Percentiles rank a stretch among this genome's conserved stretches.
These are phyloP conservation scores for Schizothecium vesticola DNA, from an alignment of 495 filamentous ascomycete species.

Conservation along the genomic window DNA sequence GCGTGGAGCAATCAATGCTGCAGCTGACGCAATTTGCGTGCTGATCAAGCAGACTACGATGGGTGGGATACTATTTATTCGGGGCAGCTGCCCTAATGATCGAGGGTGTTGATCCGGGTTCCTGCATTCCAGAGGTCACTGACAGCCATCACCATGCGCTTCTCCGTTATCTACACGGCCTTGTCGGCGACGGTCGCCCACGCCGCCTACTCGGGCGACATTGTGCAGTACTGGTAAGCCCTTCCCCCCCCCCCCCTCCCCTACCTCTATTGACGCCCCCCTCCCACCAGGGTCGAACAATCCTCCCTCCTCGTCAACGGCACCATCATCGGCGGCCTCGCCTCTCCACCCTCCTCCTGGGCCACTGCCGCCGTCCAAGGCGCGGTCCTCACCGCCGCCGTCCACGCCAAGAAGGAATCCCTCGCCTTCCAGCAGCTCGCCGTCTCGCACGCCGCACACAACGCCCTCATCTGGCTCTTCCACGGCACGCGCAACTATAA, in stretches of 20 bases:
- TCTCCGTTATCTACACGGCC: conserved; percentile 9
- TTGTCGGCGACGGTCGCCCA: conserved; percentile 13
- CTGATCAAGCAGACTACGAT: neutral
- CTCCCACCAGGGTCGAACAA: conserved; percentile 23
- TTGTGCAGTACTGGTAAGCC: conserved; percentile 34
- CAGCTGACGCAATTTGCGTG: conserved; percentile 7
- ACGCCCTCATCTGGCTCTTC: conserved; percentile 31
- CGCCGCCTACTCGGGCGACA: conserved; percentile 31
- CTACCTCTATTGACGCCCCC: neutral
- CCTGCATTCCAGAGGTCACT: conserved; percentile 4
- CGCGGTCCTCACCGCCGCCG: conserved; percentile 31
- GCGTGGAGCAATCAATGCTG: neutral
- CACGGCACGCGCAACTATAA: conserved; percentile 32
- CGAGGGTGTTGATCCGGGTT: conserved; percentile 3
- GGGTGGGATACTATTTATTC: neutral
- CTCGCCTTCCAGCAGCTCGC: conserved; percentile 36
- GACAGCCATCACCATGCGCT: conserved; percentile 11
- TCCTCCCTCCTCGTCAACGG: conserved; percentile 29
- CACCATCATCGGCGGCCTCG: conserved; percentile 29
- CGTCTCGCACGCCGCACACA: conserved; percentile 36
- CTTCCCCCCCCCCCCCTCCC: neutral
- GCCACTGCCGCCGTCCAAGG: conserved; percentile 28
- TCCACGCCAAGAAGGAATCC: conserved; percentile 16
- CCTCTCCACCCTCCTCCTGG: conserved; percentile 31
- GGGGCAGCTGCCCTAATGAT: neutral